A percentile compares a stretch with the other conserved stretches of the same genome.
Conservation (phyloP, 2,329 filamentous ascomycete species). For the Penicillium sp. region DNA sequence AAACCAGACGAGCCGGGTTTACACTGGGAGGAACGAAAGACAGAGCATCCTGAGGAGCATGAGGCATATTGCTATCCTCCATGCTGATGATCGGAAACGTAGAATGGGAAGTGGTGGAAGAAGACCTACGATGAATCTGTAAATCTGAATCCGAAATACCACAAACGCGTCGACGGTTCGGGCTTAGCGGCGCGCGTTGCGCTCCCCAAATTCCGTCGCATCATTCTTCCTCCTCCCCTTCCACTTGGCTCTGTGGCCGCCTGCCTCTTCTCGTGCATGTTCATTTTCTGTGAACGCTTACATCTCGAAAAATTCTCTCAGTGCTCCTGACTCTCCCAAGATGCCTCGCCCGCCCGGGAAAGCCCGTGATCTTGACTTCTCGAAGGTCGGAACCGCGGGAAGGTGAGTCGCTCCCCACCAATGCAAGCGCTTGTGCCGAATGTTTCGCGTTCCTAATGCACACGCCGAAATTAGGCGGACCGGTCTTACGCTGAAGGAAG, state of each 20-base stretch:
- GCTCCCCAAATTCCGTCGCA: slow-evolving; percentile 24
- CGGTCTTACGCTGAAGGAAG: slow-evolving; percentile 76
- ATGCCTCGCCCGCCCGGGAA: slow-evolving; percentile 42
- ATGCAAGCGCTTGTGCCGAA: slow-evolving; percentile 1
- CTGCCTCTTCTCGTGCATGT: background rate
- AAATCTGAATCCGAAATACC: no score
- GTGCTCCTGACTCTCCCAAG: no score
- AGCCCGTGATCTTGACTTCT: slow-evolving; percentile 48
- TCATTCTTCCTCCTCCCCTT: slow-evolving; percentile 18
- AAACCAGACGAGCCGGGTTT: slow-evolving; percentile 54
- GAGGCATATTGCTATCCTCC: slow-evolving; percentile 25
- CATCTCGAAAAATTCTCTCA: no score
- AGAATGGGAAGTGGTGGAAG: background rate
- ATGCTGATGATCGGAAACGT: slow-evolving; percentile 25
- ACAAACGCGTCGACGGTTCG: slow-evolving; percentile 34
- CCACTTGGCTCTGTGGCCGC: slow-evolving; percentile 6
- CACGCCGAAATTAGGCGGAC: slow-evolving; percentile 66
- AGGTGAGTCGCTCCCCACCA: slow-evolving; percentile 34
- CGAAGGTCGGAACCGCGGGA: slow-evolving; percentile 48
- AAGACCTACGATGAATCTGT: no score
- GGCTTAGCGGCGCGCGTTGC: slow-evolving; percentile 35
- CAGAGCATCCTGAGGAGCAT: slow-evolving; percentile 34
- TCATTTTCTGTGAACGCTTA: slow-evolving; percentile 12
- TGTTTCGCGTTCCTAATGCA: slow-evolving; percentile 14
- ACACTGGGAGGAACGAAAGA: slow-evolving; percentile 69